Percentiles rank a stretch among this genome's conserved stretches.
Conservation (phyloP, 257 asterid genomes). For the Plectranthus barbatus region DNA sequence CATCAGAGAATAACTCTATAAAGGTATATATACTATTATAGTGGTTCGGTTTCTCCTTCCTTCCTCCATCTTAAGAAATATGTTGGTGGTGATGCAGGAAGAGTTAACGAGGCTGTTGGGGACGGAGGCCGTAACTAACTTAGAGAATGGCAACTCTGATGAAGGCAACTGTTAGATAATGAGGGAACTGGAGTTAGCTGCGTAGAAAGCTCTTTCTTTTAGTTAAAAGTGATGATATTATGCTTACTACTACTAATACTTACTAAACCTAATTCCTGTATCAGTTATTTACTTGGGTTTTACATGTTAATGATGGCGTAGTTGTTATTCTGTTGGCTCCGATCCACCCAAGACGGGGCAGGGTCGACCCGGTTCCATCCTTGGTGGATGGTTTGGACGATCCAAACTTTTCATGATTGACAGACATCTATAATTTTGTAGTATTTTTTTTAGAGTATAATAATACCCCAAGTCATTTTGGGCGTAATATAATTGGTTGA, state of each 20-base stretch:
- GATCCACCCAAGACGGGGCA: too few relatives aligned
- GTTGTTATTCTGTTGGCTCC: too few relatives aligned
- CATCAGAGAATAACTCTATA: slow-evolving; percentile 56
- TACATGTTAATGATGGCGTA: not conserved
- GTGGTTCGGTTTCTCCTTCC: too few relatives aligned
- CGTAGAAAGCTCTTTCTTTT: not conserved
- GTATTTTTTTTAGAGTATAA: too few relatives aligned
- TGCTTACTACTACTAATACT: not conserved
- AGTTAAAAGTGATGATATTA: not conserved
- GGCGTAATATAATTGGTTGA: too few relatives aligned
- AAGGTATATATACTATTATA: slow-evolving; percentile 48
- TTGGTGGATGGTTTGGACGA: too few relatives aligned
- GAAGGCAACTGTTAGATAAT: slow-evolving; percentile 36
- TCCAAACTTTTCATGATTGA: too few relatives aligned
- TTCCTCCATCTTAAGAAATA: not conserved
- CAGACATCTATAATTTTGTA: too few relatives aligned
- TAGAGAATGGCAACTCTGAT: slow-evolving; percentile 32
- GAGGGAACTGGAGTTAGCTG: not conserved
- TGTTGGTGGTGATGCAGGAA: slow-evolving; percentile 43
- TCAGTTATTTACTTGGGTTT: not conserved
- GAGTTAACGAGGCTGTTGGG: slow-evolving; percentile 56
- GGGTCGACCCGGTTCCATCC: too few relatives aligned
- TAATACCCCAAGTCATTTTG: too few relatives aligned
- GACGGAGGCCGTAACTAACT: slow-evolving; percentile 44
- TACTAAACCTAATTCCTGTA: not conserved